phyloP scores from a whole-genome alignment of 2,329 filamentous ascomycete species.

The Diaporthe ilicicola region DNA sequence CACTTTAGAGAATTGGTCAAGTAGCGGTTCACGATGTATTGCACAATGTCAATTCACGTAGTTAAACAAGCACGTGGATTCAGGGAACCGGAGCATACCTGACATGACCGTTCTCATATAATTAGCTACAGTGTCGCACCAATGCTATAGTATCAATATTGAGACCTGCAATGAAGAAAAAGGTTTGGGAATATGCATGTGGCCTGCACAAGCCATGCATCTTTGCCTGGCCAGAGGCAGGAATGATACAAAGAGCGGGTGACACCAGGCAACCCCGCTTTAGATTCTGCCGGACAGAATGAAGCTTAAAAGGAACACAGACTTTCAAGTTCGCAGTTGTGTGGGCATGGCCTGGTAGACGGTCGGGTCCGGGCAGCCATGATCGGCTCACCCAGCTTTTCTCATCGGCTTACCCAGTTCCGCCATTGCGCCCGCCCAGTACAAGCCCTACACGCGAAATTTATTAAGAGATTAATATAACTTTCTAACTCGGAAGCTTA shows the following conservation, averaged over 20 bases:
- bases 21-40: neutral
- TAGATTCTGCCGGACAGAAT: neutral
- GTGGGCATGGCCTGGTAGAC: neutral
- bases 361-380: slow-evolving; percentile 1
- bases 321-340: neutral
- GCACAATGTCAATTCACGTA: neutral
- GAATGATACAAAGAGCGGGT: neutral
- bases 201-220: neutral
- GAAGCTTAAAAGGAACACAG: neutral
- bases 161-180: too few species aligned
- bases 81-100: neutral
- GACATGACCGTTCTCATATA: too few species aligned
- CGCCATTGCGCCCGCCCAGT: too few species aligned
- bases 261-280: neutral
- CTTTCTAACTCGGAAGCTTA: too few species aligned
- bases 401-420: too few species aligned
- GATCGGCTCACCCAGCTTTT: too few species aligned
- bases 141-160: too few species aligned
- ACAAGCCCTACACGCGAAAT: too few species aligned
- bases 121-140: too few species aligned
- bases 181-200: too few species aligned
- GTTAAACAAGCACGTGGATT: neutral
- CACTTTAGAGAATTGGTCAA: neutral
- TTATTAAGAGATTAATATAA: too few species aligned
- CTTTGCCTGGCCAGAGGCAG: neutral